Conservation (phyloP, 148 eudicot genomes). For the Vaccinium macrocarpon region DNA sequence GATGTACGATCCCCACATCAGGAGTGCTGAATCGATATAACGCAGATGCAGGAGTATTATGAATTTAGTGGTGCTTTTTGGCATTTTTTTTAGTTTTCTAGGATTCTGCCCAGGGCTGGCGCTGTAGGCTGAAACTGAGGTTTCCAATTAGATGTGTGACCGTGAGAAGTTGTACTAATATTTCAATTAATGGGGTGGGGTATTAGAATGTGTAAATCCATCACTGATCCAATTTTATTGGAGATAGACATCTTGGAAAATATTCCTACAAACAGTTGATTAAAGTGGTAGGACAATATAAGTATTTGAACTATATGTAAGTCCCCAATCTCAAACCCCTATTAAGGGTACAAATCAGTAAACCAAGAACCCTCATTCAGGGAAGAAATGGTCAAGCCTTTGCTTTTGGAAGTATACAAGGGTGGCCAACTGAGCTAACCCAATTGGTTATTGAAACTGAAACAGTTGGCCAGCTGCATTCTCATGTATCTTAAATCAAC, state of each 20-base stretch:
- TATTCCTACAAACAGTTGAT: neutral
- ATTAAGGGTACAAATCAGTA: neutral
- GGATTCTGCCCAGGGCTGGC: neutral
- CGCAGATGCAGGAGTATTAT: neutral
- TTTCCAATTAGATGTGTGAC: neutral
- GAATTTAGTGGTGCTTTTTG: neutral
- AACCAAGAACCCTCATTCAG: neutral
- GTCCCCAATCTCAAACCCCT: neutral
- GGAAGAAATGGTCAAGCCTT: neutral
- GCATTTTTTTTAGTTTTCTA: neutral
- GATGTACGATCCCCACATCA: neutral
- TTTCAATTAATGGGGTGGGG: neutral
- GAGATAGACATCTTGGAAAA: neutral
- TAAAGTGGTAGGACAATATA: neutral
- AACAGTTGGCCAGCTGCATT: neutral
- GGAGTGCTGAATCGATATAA: neutral
- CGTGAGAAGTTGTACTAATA: neutral
- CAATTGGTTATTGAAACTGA: neutral
- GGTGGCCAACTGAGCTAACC: neutral
- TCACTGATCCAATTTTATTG: neutral
- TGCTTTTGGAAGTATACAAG: constrained; percentile 1
- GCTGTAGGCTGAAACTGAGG: neutral
- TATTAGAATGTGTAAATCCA: neutral
- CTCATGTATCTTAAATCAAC: neutral
- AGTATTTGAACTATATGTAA: neutral